A percentile compares a stretch with the other conserved stretches of the same genome.
Evolutionary conservation across 1,284 basidiomycete genomes (phyloP).

Genomic region (Microbotryum violaceum): DNA sequence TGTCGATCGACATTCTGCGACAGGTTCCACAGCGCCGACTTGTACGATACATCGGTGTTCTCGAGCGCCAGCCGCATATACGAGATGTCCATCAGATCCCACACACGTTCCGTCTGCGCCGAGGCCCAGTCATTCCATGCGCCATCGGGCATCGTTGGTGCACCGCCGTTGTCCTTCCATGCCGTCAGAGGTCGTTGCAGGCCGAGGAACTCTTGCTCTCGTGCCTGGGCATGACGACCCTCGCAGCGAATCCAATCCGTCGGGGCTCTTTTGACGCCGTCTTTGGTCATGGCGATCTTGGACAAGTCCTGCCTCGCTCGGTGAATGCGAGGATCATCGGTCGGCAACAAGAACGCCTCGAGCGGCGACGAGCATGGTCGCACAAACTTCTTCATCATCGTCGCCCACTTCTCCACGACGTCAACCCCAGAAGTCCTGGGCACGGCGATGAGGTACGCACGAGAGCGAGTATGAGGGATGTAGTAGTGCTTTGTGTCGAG

Average conservation of each 20-base stretch:
- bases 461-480: conserved; percentile 86
- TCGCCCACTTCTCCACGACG: conserved; percentile 65
- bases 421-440: conserved; percentile 44
- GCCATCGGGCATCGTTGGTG: conserved; percentile 78
- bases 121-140: conserved; percentile 91
- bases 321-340: conserved; percentile 85
- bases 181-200: conserved; percentile 76
- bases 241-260: conserved; percentile 87
- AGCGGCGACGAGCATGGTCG: conserved; percentile 81
- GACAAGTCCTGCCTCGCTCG: conserved; percentile 75
- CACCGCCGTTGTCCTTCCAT: conserved; percentile 90
- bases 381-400: conserved; percentile 58
- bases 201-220: conserved; percentile 75
- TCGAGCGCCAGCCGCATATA: conserved; percentile 70
- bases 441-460: conserved; percentile 60
- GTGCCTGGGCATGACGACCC: conserved; percentile 77
- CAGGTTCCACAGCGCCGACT: conserved; percentile 77
- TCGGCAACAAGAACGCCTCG: conserved; percentile 82
- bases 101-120: conserved; percentile 84
- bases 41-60: conserved; percentile 61
- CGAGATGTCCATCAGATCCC: conserved; percentile 89
- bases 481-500: conserved; percentile 90
- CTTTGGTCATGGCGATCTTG: conserved; percentile 43
- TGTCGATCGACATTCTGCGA: conserved; percentile 73
- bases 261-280: conserved; percentile 49